Percentiles rank a stretch among this genome's conserved stretches.
Conservation (phyloP, 2,329 filamentous ascomycete genomes). For the Alternaria sp. region DNA sequence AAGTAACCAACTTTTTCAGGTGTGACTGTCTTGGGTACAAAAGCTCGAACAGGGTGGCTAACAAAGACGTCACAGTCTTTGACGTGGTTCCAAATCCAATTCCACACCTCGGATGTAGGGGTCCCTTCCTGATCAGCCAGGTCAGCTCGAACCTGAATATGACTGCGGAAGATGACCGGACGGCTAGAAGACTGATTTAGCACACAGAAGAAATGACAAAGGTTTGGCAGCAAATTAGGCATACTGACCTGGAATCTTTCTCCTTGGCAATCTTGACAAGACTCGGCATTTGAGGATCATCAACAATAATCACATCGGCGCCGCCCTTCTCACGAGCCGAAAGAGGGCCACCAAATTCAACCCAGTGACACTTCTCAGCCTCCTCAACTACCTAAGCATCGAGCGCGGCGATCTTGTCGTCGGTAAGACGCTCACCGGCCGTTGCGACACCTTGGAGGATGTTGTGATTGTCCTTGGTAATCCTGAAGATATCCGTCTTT, state of each 20-base stretch:
- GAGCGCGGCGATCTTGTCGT: conserved; percentile 69
- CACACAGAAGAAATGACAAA: background rate
- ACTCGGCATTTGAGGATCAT: conserved; percentile 85
- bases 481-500: conserved; percentile 81
- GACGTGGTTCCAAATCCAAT: conserved; percentile 76
- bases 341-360: conserved; percentile 72
- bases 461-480: conserved; percentile 89
- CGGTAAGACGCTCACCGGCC: conserved; percentile 66
- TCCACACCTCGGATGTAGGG: conserved; percentile 77
- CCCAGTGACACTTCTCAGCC: conserved; percentile 74
- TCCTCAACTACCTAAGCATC: conserved; percentile 77
- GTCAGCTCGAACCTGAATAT: conserved; percentile 83
- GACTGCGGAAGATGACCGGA: conserved; percentile 80
- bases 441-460: conserved; percentile 81
- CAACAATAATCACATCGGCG: conserved; percentile 78
- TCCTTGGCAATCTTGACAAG: conserved; percentile 79
- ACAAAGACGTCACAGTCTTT: conserved; percentile 79
- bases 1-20: conserved; percentile 74
- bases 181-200: conserved; percentile 54
- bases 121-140: conserved; percentile 69
- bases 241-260: conserved; percentile 60
- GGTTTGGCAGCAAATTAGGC: no score
- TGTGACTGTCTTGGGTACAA: conserved; percentile 75
- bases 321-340: conserved; percentile 71
- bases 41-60: conserved; percentile 78